phyloP scores from a whole-genome alignment of 768 basidiomycete genomes.

The Suillus subaureus region DNA sequence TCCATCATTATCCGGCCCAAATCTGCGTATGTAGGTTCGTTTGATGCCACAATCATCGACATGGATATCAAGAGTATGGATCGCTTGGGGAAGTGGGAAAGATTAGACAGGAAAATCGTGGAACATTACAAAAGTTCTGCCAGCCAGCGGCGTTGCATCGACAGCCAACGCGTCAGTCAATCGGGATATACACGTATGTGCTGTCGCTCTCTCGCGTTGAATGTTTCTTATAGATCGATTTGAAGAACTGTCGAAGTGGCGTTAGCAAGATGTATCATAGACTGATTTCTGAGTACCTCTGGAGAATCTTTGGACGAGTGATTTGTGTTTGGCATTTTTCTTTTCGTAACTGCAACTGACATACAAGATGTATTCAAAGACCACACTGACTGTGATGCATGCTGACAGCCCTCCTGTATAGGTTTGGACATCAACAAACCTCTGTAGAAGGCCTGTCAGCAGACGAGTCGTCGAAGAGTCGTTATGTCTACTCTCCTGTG shows the following conservation, averaged over 20 bases:
- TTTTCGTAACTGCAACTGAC: background rate
- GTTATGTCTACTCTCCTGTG: background rate
- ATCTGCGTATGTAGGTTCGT: conserved; percentile 21
- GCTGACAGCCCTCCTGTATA: background rate
- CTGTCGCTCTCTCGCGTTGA: too few relatives aligned
- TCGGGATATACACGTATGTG: background rate
- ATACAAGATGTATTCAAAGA: background rate
- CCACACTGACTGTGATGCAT: background rate
- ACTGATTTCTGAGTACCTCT: background rate
- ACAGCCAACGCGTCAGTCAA: conserved; percentile 2
- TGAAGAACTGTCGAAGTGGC: background rate
- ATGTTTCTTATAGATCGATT: background rate
- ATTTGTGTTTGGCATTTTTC: background rate
- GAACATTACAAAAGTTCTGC: conserved; percentile 35
- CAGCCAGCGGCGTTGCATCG: conserved; percentile 24
- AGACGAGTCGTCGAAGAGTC: background rate
- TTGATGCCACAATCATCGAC: conserved; percentile 62
- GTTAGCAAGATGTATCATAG: background rate
- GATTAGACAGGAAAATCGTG: conserved; percentile 72
- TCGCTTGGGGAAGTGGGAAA: conserved; percentile 70
- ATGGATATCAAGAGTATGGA: conserved; percentile 77
- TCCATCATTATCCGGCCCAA: conserved; percentile 59
- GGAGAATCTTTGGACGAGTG: background rate
- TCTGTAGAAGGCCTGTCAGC: background rate
- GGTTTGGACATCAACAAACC: too few relatives aligned